Evolutionary conservation across 2,329 filamentous ascomycete species (phyloP), one percentile per base, ranked within the genome.

Genomic region (Bipolaris victoriae): DNA sequence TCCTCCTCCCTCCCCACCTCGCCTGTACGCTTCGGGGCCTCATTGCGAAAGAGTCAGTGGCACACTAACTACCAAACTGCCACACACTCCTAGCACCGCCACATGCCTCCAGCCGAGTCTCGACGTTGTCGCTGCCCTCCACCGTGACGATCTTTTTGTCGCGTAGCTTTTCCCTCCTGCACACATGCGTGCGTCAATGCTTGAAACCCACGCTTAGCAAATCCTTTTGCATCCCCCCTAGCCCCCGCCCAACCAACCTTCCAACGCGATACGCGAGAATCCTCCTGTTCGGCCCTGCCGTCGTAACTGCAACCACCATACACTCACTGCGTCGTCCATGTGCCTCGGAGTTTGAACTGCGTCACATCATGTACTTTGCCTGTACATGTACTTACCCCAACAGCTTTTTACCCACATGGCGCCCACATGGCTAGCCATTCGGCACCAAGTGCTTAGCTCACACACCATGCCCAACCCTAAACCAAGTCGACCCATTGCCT

Each of bases 11-110:
- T 31, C 26, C 15, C 24, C 40, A 5, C 10, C n/a, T 24, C 16
- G 51, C 20, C 37, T 29, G 20, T 16, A 36, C 11, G n/a, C 20
- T 57, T 44, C 31, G 44, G 54, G 51, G 13, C 29, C 31, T 5
- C 16, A n/a, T 13, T 57, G 54, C 54, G 49, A 57, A 57, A 20
- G 45, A 7, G 26, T 20, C 49, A 29, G 11, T 22, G 22, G 15
- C 33, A 16, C 35, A 7, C 11, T 29, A 29, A 11, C 9, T 13
- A 13, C 29, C 10, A 31, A 31, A 31, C 29, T 31, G 29, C 29
- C 29, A 13, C 29, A 13, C 29, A 31, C 2, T 20, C 11, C 22
- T 9, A 47, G 54, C 49, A 57, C 54, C 41, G 54, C 41, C 54
- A 56, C 52, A 51, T 22, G 10, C 16, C 11, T 26, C 41, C 53